phyloP scores from a whole-genome alignment of 768 basidiomycete species.

The Boletus rubescentipes region DNA sequence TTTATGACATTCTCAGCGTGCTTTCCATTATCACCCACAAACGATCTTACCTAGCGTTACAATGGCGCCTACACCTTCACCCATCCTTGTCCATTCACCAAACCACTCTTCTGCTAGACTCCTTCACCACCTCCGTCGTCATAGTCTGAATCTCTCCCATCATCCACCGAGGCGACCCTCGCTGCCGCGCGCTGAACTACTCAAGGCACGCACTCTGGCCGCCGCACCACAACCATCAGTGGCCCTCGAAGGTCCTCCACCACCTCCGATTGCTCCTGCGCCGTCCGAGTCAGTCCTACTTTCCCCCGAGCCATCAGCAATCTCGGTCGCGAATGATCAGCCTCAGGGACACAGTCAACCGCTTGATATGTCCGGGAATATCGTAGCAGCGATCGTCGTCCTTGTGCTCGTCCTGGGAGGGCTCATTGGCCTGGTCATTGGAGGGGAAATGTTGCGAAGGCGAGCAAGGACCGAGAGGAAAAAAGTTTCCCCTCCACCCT shows the following conservation, averaged over 20 bases:
- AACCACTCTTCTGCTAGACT: constrained; percentile 5
- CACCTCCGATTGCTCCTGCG: not conserved
- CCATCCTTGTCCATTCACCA: constrained; percentile 1
- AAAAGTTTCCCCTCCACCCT: not conserved
- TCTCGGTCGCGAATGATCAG: not conserved
- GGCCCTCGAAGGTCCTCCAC: not conserved
- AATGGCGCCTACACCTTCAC: constrained; percentile 25
- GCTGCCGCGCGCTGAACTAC: not conserved
- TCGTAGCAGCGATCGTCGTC: constrained; percentile 23
- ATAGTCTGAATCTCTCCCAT: constrained; percentile 1
- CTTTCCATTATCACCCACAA: not conserved
- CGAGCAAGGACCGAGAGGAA: not conserved
- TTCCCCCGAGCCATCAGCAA: constrained; percentile 6
- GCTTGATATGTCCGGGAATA: constrained; percentile 18
- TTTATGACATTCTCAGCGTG: constrained; percentile 18
- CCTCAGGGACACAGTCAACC: constrained; percentile 2
- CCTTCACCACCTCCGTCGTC: constrained; percentile 19
- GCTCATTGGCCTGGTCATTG: constrained; percentile 26
- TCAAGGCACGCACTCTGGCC: constrained; percentile 8
- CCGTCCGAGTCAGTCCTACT: constrained; percentile 6
- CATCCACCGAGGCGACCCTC: constrained; percentile 2
- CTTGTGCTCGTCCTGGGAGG: constrained; percentile 28
- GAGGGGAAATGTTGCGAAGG: constrained; percentile 28
- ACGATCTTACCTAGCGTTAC: not conserved
- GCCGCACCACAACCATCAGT: constrained; percentile 8